Base-by-base conservation (phyloP, 2,329 filamentous ascomycete species). In the Leptoxyphium fumago region DNA sequence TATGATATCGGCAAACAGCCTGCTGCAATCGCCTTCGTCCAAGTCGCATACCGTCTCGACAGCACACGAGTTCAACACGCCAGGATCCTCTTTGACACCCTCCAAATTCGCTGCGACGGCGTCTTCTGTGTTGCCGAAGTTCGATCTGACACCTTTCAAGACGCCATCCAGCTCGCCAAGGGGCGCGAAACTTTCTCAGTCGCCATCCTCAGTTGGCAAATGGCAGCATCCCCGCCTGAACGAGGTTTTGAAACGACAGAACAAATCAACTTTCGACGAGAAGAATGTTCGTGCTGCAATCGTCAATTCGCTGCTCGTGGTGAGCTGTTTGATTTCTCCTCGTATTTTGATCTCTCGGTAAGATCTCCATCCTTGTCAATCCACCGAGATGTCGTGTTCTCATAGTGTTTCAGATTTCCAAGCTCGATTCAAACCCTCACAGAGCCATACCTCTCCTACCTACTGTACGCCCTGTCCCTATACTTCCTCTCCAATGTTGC, bases 171-270 rank as follows among this genome's bases (percentile, higher is more conserved):
- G 32, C 13, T 15, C 32, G 32, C 32, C 4, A 9, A 15, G 13
- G 15, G 32, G 32, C 4, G 15, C 11, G 15, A 36, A 36, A 13
- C 15, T 9, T 15, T 54, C 50, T 17, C 46, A 52, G 5, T 46
- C 52, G 15, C 38, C 48, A 18, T 50, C 48, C 8, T 57, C 57
- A 7, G 58, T 67, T 3, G 88, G 89, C 44, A 85, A 80, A 59
- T 98, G 91, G 89, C 77, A 80, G 57, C 91, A 98, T 62, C 91
- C 91, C 29, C 79, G 82, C 50, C 73, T 95, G 51, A 75, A 86
- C 56, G 89, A 96, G 64, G 93, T 98, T 59, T 78, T 83, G 13
- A 75, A 75, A 49, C 79, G 91, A 42, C 84, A 87, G 59, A 80
- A 84, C 61, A 80, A 80, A 15, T 78, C 79, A 11, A 83, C 73